Evolutionary conservation across 192 early-diverging fungal species (phyloP).

Genomic region (Backusella sp.): DNA sequence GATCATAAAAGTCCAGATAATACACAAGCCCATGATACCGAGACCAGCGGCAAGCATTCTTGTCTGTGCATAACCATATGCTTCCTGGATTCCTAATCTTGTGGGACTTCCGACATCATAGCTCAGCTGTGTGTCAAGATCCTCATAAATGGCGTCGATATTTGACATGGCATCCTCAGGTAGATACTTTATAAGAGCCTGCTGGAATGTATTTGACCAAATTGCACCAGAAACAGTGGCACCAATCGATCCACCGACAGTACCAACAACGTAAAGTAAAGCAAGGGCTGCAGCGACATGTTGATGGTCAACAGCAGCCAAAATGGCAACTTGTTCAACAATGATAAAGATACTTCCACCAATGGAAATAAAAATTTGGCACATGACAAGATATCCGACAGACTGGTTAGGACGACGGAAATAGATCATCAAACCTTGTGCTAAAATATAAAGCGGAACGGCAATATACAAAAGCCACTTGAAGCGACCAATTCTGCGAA

Average conservation of each 20-base stretch:
- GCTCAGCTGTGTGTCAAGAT: slow-evolving; percentile 10
- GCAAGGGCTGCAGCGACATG: slow-evolving; percentile 3
- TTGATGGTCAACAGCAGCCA: slow-evolving; percentile 11
- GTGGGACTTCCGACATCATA: not conserved
- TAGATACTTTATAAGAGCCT: not conserved
- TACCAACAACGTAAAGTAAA: not conserved
- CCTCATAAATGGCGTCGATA: slow-evolving; percentile 1
- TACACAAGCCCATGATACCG: not conserved
- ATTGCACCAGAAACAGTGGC: slow-evolving; percentile 6
- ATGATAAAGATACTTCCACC: slow-evolving; percentile 15
- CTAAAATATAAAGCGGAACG: not conserved
- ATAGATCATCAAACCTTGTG: slow-evolving; percentile 4
- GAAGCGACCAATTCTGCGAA: not conserved
- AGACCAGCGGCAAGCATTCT: not conserved
- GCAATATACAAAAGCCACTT: not conserved
- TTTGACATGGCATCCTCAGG: not conserved
- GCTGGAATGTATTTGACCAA: slow-evolving; percentile 11
- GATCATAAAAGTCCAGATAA: not conserved
- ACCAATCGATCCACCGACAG: not conserved
- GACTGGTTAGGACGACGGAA: not conserved
- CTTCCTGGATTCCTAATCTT: slow-evolving; percentile 1
- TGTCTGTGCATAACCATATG: slow-evolving; percentile 11
- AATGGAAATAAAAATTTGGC: slow-evolving; percentile 12
- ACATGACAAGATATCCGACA: not conserved
- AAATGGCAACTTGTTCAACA: slow-evolving; percentile 5